Percentiles rank a stretch among this genome's conserved stretches.
These are phyloP conservation scores for Yarrowia sp. DNA, from an alignment of 805 yeast genomes.

Conservation along the genomic window DNA sequence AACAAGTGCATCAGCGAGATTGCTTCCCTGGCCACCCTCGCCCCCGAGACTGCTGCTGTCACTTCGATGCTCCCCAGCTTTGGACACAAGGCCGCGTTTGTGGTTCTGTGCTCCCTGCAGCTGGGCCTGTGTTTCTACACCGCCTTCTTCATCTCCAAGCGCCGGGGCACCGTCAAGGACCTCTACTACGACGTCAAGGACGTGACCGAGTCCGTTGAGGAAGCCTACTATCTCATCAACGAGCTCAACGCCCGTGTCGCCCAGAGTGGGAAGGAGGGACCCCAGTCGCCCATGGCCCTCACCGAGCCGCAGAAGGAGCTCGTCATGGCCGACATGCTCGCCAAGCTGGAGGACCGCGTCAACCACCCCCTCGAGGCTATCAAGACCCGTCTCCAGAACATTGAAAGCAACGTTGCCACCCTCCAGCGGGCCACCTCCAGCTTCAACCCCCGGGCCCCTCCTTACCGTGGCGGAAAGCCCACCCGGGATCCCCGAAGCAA, in stretches of 20 bases:
- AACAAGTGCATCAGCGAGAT: constrained; percentile 20
- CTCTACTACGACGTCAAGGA: constrained; percentile 15
- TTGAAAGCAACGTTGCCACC: not conserved
- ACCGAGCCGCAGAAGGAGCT: constrained; percentile 18
- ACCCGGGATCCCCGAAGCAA: not conserved
- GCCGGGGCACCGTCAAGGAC: not conserved
- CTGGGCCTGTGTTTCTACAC: constrained; percentile 14
- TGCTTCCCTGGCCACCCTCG: not conserved
- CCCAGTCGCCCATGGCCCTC: not conserved
- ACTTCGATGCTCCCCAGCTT: not conserved
- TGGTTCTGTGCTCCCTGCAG: constrained; percentile 10
- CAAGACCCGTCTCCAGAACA: not conserved
- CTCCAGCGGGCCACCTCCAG: constrained; percentile 1
- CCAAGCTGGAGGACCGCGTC: constrained; percentile 3
- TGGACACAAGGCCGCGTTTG: constrained; percentile 4
- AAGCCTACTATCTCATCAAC: constrained; percentile 14
- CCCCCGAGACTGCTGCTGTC: not conserved
- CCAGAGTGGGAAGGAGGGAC: not conserved
- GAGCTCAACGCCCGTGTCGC: not conserved
- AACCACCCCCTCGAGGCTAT: constrained; percentile 2
- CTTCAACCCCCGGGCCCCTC: constrained; percentile 15
- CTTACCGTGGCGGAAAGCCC: constrained; percentile 2
- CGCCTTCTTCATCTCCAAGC: constrained; percentile 16
- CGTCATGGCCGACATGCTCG: constrained; percentile 24
- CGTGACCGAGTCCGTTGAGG: constrained; percentile 14